phyloP scores from a whole-genome alignment of 2,329 filamentous ascomycete genomes.

The Colletotrichum brevisporum region DNA sequence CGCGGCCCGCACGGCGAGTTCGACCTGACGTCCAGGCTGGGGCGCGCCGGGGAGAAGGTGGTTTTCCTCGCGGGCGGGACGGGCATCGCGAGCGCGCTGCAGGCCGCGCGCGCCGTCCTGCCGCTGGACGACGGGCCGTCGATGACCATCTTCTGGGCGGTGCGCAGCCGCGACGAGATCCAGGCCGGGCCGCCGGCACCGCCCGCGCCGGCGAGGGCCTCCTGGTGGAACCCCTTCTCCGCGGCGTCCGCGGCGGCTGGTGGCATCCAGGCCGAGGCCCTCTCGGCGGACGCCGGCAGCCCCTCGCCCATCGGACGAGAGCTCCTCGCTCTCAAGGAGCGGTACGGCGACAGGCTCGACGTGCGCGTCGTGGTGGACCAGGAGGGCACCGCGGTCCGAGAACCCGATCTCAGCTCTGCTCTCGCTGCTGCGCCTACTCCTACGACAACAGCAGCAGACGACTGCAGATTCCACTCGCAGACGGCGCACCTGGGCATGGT shows the following conservation, averaged over 20 bases:
- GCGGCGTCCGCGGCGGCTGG: neutral
- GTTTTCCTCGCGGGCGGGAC: constrained; percentile 94
- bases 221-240: constrained; percentile 37
- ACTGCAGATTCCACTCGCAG: constrained; percentile 48
- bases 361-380: constrained; percentile 88
- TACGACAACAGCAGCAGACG: constrained; percentile 46
- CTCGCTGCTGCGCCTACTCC: constrained; percentile 55
- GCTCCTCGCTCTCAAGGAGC: constrained; percentile 72
- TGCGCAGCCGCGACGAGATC: constrained; percentile 72
- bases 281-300: constrained; percentile 42
- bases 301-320: constrained; percentile 71
- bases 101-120: constrained; percentile 77
- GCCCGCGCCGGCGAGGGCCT: constrained; percentile 32
- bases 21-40: constrained; percentile 56
- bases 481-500: constrained; percentile 44
- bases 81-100: constrained; percentile 90
- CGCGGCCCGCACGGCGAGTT: constrained; percentile 85
- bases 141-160: constrained; percentile 83
- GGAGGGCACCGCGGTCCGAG: constrained; percentile 77
- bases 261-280: constrained; percentile 43
- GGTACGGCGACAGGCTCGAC: constrained; percentile 68
- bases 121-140: constrained; percentile 73
- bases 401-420: constrained; percentile 60
- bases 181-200: constrained; percentile 44
- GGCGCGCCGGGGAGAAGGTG: constrained; percentile 61